These are phyloP conservation scores for Aspergillus novofumigatus DNA, from an alignment of 2,329 filamentous ascomycete species.

Conservation along the genomic window DNA sequence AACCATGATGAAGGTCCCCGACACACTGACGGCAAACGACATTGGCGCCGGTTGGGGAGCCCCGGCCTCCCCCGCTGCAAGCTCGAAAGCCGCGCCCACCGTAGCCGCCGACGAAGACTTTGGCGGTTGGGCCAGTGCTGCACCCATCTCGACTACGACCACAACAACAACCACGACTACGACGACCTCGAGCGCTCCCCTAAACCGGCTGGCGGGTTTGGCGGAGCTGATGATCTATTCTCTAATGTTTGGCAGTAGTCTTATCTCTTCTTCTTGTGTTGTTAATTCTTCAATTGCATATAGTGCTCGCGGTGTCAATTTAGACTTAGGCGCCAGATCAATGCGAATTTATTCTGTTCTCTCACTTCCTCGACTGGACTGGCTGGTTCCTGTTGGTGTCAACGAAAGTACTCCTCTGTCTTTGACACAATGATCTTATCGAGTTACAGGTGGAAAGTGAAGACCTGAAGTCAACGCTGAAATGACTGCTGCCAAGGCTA, in stretches of 20 bases:
- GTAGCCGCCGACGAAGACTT: conserved; percentile 92
- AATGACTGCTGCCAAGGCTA: no score
- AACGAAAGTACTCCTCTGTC: no score
- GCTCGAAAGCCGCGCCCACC: conserved; percentile 48
- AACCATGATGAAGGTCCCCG: conserved; percentile 39
- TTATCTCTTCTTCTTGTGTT: conserved; percentile 19
- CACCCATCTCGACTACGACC: conserved; percentile 49
- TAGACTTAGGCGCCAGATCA: conserved; percentile 11
- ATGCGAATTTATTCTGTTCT: neutral
- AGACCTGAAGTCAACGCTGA: neutral
- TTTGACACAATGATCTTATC: neutral
- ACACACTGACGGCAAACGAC: conserved; percentile 53
- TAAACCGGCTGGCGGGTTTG: conserved; percentile 59
- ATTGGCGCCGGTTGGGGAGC: conserved; percentile 63
- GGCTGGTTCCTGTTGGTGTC: neutral
- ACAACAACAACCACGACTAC: conserved; percentile 37
- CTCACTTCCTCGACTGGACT: neutral
- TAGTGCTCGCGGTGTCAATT: conserved; percentile 8
- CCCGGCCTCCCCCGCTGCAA: conserved; percentile 27
- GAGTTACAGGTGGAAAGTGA: neutral
- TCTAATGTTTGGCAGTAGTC: conserved; percentile 86
- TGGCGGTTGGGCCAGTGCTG: conserved; percentile 83
- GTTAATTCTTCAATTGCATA: conserved; percentile 7
- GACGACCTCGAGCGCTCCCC: conserved; percentile 10
- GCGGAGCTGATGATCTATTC: conserved; percentile 75